Evolutionary conservation across 2,329 filamentous ascomycete genomes (phyloP).

Genomic region (Myriosclerotinia curreyana): DNA sequence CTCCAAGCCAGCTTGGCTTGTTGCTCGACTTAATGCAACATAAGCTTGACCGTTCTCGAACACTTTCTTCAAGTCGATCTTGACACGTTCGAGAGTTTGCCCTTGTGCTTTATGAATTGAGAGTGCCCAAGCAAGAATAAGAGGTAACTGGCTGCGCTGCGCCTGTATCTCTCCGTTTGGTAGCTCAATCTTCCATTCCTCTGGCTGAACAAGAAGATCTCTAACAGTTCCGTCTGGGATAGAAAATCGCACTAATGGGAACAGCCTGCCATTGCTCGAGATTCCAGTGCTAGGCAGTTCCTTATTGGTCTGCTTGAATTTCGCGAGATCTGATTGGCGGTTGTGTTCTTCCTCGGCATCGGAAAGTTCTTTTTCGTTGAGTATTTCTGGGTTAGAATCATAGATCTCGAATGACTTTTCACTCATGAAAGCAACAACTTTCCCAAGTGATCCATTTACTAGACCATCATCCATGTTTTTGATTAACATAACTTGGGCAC

Average conservation of each 20-base stretch:
- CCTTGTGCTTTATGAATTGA: slow-evolving; percentile 98
- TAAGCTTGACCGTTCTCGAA: slow-evolving; percentile 99
- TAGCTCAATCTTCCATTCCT: slow-evolving; percentile 96
- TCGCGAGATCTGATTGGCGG: slow-evolving; percentile 40
- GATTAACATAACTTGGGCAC: slow-evolving; percentile 98
- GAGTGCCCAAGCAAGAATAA: slow-evolving; percentile 94
- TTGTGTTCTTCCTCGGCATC: slow-evolving; percentile 39
- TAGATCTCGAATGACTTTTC: slow-evolving; percentile 60
- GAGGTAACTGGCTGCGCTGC: slow-evolving; percentile 74
- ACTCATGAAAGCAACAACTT: slow-evolving; percentile 77
- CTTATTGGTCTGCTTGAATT: slow-evolving; percentile 39
- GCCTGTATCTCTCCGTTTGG: slow-evolving; percentile 93
- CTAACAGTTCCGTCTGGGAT: slow-evolving; percentile 73
- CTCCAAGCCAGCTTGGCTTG: slow-evolving; percentile 79
- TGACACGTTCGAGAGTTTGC: slow-evolving; percentile 83
- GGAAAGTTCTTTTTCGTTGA: slow-evolving; percentile 48
- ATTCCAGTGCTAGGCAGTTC: slow-evolving; percentile 37
- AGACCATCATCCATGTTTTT: slow-evolving; percentile 95
- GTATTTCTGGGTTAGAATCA: slow-evolving; percentile 54
- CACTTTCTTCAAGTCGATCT: slow-evolving; percentile 85
- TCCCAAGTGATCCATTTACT: slow-evolving; percentile 91
- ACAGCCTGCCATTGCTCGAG: slow-evolving; percentile 55
- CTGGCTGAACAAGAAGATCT: slow-evolving; percentile 76
- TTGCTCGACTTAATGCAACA: slow-evolving; percentile 90
- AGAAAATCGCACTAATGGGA: slow-evolving; percentile 81